Percentiles rank a stretch among this genome's conserved stretches.
phyloP scores from a whole-genome alignment of 2,329 filamentous ascomycete species.

The Byssoonygena ceratinophila region DNA sequence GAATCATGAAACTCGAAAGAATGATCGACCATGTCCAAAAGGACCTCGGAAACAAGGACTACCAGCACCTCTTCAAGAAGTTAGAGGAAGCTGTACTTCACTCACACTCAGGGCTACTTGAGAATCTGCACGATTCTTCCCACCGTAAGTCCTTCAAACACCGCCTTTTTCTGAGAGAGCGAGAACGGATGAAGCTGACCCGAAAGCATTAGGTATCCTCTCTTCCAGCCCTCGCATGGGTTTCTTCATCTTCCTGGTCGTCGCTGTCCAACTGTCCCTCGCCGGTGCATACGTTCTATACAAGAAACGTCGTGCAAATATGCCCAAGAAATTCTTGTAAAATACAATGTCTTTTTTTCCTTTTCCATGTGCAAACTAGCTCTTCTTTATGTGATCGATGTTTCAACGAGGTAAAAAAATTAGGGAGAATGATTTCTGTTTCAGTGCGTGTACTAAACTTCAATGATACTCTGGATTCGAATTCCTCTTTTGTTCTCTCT shows the following conservation, averaged over 20 bases:
- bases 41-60: conserved; percentile 49
- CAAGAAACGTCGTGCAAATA: conserved; percentile 62
- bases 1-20: conserved; percentile 45
- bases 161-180: background rate
- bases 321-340: conserved; percentile 87
- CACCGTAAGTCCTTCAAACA: conserved; percentile 35
- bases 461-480: too few species aligned
- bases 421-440: too few species aligned
- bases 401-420: background rate
- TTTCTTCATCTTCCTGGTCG: conserved; percentile 57
- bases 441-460: too few species aligned
- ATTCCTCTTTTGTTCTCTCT: too few species aligned
- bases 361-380: too few species aligned
- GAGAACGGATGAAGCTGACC: conserved; percentile 17
- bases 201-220: conserved; percentile 37
- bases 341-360: background rate
- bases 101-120: conserved; percentile 44
- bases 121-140: conserved; percentile 43
- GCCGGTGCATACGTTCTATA: conserved; percentile 62
- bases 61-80: conserved; percentile 44
- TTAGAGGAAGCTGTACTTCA: conserved; percentile 46
- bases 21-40: conserved; percentile 42
- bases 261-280: conserved; percentile 64
- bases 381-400: background rate
- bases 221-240: conserved; percentile 48